Evolutionary conservation across 2,329 filamentous ascomycete species (phyloP).

Genomic region (Daldinia sp.): DNA sequence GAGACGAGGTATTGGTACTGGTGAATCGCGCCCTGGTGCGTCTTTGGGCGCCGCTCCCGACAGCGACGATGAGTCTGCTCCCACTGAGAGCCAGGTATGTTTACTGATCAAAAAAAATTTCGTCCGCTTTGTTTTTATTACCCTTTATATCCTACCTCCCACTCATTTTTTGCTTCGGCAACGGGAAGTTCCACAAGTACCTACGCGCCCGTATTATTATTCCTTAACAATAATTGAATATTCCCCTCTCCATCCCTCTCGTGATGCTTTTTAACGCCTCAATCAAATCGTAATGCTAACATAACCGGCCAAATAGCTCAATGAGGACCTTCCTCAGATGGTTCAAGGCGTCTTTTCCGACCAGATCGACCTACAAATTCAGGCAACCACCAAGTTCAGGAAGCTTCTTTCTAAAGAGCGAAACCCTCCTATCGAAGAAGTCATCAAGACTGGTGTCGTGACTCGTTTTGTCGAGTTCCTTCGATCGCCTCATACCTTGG

Average conservation of each 20-base stretch:
- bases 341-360: conserved; percentile 98
- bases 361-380: conserved; percentile 96
- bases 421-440: conserved; percentile 98
- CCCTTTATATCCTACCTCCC: not conserved
- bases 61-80: conserved; percentile 95
- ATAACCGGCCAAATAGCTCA: conserved; percentile 69
- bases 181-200: conserved; percentile 22
- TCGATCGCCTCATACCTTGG: conserved; percentile 94
- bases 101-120: conserved; percentile 30
- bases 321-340: conserved; percentile 98
- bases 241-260: not conserved
- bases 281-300: conserved; percentile 40
- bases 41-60: conserved; percentile 88
- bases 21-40: conserved; percentile 81
- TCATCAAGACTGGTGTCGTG: conserved; percentile 98
- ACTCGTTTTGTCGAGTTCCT: conserved; percentile 98
- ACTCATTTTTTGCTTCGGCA: conserved; percentile 7
- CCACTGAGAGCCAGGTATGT: conserved; percentile 95
- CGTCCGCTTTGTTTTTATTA: not conserved
- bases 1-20: conserved; percentile 88
- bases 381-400: conserved; percentile 97
- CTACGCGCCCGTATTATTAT: conserved; percentile 6
- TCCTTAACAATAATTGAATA: not conserved
- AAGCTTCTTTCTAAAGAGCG: conserved; percentile 98
- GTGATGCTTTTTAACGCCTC: not conserved